Base-by-base conservation (phyloP, 2,329 filamentous ascomycete genomes). In the Purpureocillium takamizusanense region DNA sequence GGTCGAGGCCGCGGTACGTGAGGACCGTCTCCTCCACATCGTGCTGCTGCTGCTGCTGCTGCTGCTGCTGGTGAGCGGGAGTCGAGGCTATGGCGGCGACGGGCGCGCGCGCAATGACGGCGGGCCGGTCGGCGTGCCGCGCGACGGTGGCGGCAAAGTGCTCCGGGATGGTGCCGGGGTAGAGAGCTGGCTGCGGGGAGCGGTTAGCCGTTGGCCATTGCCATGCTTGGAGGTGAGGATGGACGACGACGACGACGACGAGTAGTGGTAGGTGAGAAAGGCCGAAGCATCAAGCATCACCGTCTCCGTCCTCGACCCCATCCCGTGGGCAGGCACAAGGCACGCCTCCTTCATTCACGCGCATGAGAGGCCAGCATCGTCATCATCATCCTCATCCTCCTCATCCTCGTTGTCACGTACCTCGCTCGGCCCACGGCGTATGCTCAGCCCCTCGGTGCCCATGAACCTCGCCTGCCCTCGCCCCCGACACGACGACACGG, bases 1-100 rank as follows among this genome's bases (percentile, higher is more conserved):
- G 63, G 57, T 97, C 86, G 9, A 98, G 76, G 6, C 69, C 70
- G 36, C 78, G 65, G 58, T 94, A 97, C 1, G 81, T 90, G 40
- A 94, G 66, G 2, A 66, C 69, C 2, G 72, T 75, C 51, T 92
- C 86, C 42, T 79, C 25, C 14, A 15, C 39, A 12, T 25, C 21
- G 21, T 10, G 21, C 21, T 25, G 21, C 21, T 25, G 21, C 21
- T 5, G 10, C 21, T 25, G 21, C 21, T 10, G 21, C 21, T 25
- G 21, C 21, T 10, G 21, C 10, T 25, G 21, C 21, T 25, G 6
- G n/a, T 8, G 8, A 25, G 27, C 25, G 12, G n/a, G 16, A n/a
- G 4, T 65, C 34, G 50, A 48, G 66, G 68, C 2, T 69, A 78
- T 38, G 7, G 53, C 41, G 13, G 53, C 43, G 2, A 58, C 51